These are phyloP conservation scores for Rhodotorula sp. DNA, from an alignment of 1,284 basidiomycete species.

Conservation along the genomic window DNA sequence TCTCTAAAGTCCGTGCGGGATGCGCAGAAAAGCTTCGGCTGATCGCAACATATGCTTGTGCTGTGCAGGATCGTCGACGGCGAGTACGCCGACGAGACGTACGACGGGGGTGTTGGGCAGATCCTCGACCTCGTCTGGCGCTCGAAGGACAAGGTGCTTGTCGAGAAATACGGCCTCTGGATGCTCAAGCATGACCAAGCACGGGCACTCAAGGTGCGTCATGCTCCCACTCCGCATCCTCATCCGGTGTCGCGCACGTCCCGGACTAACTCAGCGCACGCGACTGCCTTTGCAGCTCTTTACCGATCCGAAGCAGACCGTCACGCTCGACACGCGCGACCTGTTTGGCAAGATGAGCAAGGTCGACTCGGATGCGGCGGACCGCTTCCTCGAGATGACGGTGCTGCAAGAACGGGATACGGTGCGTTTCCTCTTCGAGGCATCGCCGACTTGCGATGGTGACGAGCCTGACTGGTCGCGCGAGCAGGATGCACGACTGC, in stretches of 20 bases:
- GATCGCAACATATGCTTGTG: no score
- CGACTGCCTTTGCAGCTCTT: slow-evolving; percentile 50
- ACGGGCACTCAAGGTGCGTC: slow-evolving; percentile 67
- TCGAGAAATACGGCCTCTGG: slow-evolving; percentile 78
- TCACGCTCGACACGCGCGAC: slow-evolving; percentile 55
- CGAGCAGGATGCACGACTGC: slow-evolving; percentile 20
- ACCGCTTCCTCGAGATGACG: slow-evolving; percentile 74
- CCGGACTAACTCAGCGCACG: background rate
- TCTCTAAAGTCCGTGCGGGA: no score
- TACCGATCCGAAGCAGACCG: slow-evolving; percentile 58
- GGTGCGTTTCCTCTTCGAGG: slow-evolving; percentile 13
- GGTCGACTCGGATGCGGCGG: slow-evolving; percentile 58
- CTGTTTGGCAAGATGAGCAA: slow-evolving; percentile 50
- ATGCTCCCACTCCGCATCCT: background rate
- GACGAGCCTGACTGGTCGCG: background rate
- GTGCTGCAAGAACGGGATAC: slow-evolving; percentile 68
- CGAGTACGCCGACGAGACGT: slow-evolving; percentile 64
- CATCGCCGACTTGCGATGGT: background rate
- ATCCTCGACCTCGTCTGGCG: slow-evolving; percentile 67
- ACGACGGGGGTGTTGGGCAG: slow-evolving; percentile 67
- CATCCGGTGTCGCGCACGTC: slow-evolving; percentile 6
- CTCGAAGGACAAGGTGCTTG: slow-evolving; percentile 63
- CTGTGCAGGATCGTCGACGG: slow-evolving; percentile 70
- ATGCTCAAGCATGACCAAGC: slow-evolving; percentile 68
- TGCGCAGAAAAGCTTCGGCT: no score